Evolutionary conservation across 768 basidiomycete genomes (phyloP).

Genomic region (Rhodotorula graminis): DNA sequence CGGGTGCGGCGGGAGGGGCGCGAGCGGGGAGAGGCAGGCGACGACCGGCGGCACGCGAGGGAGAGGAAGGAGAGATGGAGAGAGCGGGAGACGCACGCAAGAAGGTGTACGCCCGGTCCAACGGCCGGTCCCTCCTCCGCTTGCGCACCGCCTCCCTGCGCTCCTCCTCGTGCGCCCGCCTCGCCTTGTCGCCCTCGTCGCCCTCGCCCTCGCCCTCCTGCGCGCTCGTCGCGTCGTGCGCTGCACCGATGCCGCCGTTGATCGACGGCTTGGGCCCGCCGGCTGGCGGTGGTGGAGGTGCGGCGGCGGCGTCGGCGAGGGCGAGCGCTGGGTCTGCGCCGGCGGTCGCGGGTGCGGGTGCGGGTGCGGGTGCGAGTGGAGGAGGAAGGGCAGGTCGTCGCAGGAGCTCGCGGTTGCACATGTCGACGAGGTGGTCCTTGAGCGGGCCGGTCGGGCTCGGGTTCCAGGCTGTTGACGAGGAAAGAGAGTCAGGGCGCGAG

Average conservation of each 20-base stretch:
- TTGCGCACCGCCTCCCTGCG: neutral
- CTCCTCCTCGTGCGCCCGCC: neutral
- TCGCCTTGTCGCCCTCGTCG: neutral
- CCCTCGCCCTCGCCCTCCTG: neutral
- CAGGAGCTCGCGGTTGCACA: slow-evolving; percentile 39
- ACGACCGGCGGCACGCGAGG: neutral
- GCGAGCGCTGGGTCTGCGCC: neutral
- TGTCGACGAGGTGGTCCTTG: slow-evolving; percentile 39
- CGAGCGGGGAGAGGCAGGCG: neutral
- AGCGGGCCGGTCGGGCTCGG: slow-evolving; percentile 31
- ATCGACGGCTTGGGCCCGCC: neutral
- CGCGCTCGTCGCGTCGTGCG: neutral
- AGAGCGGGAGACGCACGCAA: slow-evolving; percentile 59
- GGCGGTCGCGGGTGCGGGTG: neutral
- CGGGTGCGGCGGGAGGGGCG: neutral
- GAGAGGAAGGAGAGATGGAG: too few species aligned
- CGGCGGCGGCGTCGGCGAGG: too few species aligned
- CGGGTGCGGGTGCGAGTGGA: neutral
- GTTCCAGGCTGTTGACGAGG: slow-evolving; percentile 31
- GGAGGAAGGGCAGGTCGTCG: slow-evolving; percentile 12
- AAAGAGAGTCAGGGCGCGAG: neutral
- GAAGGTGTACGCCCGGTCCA: slow-evolving; percentile 80
- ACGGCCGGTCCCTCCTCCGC: slow-evolving; percentile 60
- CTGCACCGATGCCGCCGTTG: neutral
- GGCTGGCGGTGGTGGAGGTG: neutral